Evolutionary conservation across 2,329 filamentous ascomycete genomes (phyloP).

Genomic region (Fusarium oxysporum): DNA sequence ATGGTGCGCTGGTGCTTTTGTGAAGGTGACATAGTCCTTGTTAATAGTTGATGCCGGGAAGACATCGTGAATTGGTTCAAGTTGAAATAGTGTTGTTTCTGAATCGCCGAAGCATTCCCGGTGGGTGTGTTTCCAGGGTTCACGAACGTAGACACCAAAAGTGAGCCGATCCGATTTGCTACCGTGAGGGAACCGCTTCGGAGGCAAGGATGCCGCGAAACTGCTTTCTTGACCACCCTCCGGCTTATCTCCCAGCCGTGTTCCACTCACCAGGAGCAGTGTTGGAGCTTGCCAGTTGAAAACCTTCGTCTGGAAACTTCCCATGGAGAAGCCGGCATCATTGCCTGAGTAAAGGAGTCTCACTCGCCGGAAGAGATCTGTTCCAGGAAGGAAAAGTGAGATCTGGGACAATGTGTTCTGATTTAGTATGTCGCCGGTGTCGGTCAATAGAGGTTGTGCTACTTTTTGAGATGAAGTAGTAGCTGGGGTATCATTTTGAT

Average conservation of each 20-base stretch:
- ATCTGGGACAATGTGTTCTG: slow-evolving; percentile 75
- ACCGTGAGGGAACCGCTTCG: slow-evolving; percentile 68
- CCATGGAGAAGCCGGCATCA: slow-evolving; percentile 80
- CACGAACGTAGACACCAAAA: slow-evolving; percentile 74
- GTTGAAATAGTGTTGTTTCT: slow-evolving; percentile 75
- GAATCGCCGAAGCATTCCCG: slow-evolving; percentile 75
- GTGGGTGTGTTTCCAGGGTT: slow-evolving; percentile 77
- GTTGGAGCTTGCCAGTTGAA: slow-evolving; percentile 84
- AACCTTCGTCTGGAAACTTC: slow-evolving; percentile 78
- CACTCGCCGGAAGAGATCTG: slow-evolving; percentile 72
- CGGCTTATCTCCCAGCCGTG: slow-evolving; percentile 64
- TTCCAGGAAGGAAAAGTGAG: slow-evolving; percentile 77
- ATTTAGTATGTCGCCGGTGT: slow-evolving; percentile 71
- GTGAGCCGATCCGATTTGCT: slow-evolving; percentile 65
- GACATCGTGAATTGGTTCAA: slow-evolving; percentile 77
- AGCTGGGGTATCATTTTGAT: slow-evolving; percentile 47
- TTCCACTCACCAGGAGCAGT: slow-evolving; percentile 76
- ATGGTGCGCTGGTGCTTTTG: slow-evolving; percentile 69
- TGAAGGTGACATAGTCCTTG: slow-evolving; percentile 76
- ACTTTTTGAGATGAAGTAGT: slow-evolving; percentile 37
- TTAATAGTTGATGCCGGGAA: slow-evolving; percentile 74
- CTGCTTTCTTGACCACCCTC: slow-evolving; percentile 63
- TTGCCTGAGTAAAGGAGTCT: slow-evolving; percentile 77
- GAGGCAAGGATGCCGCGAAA: slow-evolving; percentile 72
- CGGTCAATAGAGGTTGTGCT: slow-evolving; percentile 62